Conservation (phyloP, 116 monocot species). For the Phalaenopsis hybrid region DNA sequence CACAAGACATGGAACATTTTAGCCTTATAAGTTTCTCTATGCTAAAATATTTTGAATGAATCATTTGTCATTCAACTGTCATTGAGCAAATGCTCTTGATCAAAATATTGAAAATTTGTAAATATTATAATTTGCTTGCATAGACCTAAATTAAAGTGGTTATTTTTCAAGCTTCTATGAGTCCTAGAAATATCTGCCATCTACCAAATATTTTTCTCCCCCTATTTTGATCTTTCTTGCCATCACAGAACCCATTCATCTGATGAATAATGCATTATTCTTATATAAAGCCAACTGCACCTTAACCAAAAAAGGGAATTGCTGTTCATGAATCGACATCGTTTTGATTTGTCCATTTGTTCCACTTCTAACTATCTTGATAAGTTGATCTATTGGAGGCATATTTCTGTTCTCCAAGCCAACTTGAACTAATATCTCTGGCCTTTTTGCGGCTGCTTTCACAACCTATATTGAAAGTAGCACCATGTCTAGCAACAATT, state of each 20-base stretch:
- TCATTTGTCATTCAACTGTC: too few relatives aligned
- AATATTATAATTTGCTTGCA: neutral
- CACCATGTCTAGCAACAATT: neutral
- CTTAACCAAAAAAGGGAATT: slow-evolving; percentile 97
- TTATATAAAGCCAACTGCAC: slow-evolving; percentile 20
- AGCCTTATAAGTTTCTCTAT: neutral
- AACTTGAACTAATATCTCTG: slow-evolving; percentile 83
- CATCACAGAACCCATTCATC: neutral
- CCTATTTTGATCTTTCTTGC: neutral
- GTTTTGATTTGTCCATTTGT: slow-evolving; percentile 65
- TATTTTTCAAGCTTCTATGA: neutral
- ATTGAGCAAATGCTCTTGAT: neutral
- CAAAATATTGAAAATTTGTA: neutral
- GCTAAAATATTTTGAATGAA: neutral
- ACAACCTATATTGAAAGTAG: slow-evolving; percentile 41
- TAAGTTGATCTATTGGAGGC: slow-evolving; percentile 88
- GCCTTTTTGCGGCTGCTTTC: slow-evolving; percentile 61
- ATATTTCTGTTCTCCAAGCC: slow-evolving; percentile 91
- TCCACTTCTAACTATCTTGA: slow-evolving; percentile 54
- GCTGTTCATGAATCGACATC: slow-evolving; percentile 91
- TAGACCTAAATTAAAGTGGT: neutral
- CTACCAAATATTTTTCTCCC: too few relatives aligned
- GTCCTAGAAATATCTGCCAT: too few relatives aligned
- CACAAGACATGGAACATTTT: neutral
- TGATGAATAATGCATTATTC: neutral